Evolutionary conservation across 257 asterid genomes (phyloP).

Genomic region (Nyctanthes arbortristis): DNA sequence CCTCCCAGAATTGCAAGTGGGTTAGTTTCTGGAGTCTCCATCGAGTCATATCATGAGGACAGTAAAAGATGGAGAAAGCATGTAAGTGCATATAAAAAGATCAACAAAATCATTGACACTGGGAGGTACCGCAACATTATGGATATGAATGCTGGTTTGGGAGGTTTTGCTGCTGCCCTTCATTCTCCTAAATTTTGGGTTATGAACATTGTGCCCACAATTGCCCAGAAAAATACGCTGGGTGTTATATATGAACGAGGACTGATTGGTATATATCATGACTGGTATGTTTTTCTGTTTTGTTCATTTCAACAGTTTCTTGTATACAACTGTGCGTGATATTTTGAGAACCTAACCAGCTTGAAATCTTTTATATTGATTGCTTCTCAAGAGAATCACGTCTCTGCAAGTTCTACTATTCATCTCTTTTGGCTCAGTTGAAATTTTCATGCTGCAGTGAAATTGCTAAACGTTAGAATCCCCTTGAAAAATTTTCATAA

Average conservation of each 20-base stretch:
- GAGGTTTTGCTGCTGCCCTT: slow-evolving; percentile 92
- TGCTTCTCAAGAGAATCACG: background rate
- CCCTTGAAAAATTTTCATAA: too few species aligned
- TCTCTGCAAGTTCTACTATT: background rate
- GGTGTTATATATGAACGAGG: slow-evolving; percentile 93
- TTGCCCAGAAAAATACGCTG: slow-evolving; percentile 76
- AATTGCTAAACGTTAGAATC: too few species aligned
- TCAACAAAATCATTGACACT: slow-evolving; percentile 74
- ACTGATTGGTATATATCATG: slow-evolving; percentile 89
- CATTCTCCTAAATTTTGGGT: slow-evolving; percentile 88
- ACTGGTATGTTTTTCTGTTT: slow-evolving; percentile 56
- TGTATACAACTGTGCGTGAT: background rate
- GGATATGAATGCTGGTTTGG: slow-evolving; percentile 99
- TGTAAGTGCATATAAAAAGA: slow-evolving; percentile 73
- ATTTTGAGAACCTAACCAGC: background rate
- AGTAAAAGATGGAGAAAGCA: slow-evolving; percentile 84
- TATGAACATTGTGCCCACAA: slow-evolving; percentile 90
- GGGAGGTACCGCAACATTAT: slow-evolving; percentile 97
- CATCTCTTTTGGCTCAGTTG: background rate
- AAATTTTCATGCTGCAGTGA: background rate
- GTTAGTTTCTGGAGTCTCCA: slow-evolving; percentile 70
- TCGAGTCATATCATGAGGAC: slow-evolving; percentile 66
- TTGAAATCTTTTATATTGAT: background rate
- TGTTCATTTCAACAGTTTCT: slow-evolving; percentile 2
- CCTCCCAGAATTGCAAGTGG: slow-evolving; percentile 91